Evolutionary conservation across 495 filamentous ascomycete species (phyloP), one percentile per base, ranked within the genome.

Genomic region (Hypoxylon crocopeplum): DNA sequence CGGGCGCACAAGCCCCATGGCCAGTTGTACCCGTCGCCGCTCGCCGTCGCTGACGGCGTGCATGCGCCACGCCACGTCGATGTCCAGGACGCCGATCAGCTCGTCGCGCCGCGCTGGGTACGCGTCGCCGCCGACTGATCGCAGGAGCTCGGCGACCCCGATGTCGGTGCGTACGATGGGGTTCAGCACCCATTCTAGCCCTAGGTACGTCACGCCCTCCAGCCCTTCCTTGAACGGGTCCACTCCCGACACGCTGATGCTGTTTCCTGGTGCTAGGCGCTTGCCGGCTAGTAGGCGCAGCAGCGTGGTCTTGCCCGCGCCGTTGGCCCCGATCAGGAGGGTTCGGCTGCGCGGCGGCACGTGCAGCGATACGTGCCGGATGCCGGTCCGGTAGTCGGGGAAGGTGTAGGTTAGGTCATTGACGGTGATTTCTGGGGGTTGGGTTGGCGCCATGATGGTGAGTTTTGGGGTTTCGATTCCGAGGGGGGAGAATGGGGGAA

Each of bases 171-270:
- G 86, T 29, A 98, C 95, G 64, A 97, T 95, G 27, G 86, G 88
- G 77, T 98, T 98, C n/a, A 98, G 84, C 10, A 98, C 95, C 95
- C 95, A 99, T 77, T 99, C 94, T 0, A 95, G 83, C 0, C 94
- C 94, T 5, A 99, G 87, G 72, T 99, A 99, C 41, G 92, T 97
- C 20, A 99, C 93, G 39, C 93, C 94, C 73, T 95, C 89, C 0
- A 97, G 81, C 8, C 85, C 84, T 17, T 90, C 82, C 64, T 88
- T 88, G 83, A 99, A 98, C 6, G 94, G 94, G 76, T 98, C 95
- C 22, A 89, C 82, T 46, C 89, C 90, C 27, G 82, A 87, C 34
- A 99, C 86, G 51, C 73, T 71, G 64, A 99, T 85, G 17, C 84
- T 87, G 59, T 80, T 75, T 22, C 72, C 72, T 0, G 95, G 95